Evolutionary conservation across 495 filamentous ascomycete genomes (phyloP).

Genomic region (Platismatia glauca): DNA sequence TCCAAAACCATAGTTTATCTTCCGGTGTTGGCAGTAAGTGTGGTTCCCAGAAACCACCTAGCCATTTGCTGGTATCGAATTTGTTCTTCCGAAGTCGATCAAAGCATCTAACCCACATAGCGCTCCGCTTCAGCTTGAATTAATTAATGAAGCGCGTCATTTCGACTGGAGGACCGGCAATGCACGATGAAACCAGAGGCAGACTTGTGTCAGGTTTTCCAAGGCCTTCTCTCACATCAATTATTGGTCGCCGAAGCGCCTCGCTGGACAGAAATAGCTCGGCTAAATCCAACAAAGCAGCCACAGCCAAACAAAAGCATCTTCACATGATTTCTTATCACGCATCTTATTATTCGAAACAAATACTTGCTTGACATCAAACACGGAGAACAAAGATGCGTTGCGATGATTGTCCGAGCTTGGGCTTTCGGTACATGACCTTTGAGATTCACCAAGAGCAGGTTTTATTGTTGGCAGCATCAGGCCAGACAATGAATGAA

Average conservation of each 20-base stretch:
- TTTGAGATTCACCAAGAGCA: neutral
- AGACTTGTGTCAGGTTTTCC: neutral
- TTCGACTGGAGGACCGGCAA: neutral
- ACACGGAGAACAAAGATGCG: neutral
- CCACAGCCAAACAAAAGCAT: neutral
- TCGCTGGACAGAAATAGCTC: neutral
- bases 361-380: slow-evolving; percentile 1
- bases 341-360: neutral
- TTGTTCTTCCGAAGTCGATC: neutral
- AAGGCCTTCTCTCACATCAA: neutral
- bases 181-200: neutral
- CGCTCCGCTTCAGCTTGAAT: neutral
- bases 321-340: neutral
- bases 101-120: neutral
- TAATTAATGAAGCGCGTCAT: neutral
- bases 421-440: neutral
- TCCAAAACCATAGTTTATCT: neutral
- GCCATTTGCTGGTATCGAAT: neutral
- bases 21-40: neutral
- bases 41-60: neutral
- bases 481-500: neutral
- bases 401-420: neutral
- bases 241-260: slow-evolving; percentile 1
- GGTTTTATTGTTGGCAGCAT: slow-evolving; percentile 1
- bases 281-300: neutral